phyloP scores from a whole-genome alignment of 225 moss, liverwort and hornwort genomes.

The Thuidium tamariscinum region DNA sequence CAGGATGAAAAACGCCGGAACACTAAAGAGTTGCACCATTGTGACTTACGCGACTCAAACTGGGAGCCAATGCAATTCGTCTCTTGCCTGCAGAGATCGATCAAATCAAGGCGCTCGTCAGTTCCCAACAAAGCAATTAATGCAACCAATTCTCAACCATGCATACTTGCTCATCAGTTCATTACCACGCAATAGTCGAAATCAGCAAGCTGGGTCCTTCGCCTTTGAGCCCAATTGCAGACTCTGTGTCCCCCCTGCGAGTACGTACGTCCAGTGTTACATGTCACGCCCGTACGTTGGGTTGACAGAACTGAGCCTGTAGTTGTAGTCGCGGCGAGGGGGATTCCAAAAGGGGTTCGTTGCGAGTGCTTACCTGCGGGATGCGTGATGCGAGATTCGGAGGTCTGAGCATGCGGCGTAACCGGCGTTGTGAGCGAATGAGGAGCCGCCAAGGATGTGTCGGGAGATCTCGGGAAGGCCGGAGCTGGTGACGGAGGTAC shows the following conservation, averaged over 20 bases:
- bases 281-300: no score
- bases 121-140: not conserved
- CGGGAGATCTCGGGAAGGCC: not conserved
- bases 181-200: not conserved
- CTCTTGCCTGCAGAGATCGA: not conserved
- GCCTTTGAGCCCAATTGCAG: not conserved
- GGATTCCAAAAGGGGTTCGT: not conserved
- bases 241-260: not conserved
- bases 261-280: not conserved
- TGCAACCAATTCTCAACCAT: not conserved
- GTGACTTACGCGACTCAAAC: not conserved
- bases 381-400: not conserved
- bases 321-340: not conserved
- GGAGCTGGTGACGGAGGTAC: not conserved
- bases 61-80: not conserved
- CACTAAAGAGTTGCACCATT: constrained; percentile 49
- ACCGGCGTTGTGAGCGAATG: not conserved
- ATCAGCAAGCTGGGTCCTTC: not conserved
- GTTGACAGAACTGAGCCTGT: not conserved
- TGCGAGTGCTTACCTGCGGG: not conserved
- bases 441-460: not conserved
- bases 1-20: constrained; percentile 51
- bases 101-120: no score
- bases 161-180: no score
- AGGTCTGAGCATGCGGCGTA: not conserved